Evolutionary conservation across 75 land plant species (phyloP), one percentile per base, ranked within the genome.

Genomic region (Cunninghamia lanceolata): DNA sequence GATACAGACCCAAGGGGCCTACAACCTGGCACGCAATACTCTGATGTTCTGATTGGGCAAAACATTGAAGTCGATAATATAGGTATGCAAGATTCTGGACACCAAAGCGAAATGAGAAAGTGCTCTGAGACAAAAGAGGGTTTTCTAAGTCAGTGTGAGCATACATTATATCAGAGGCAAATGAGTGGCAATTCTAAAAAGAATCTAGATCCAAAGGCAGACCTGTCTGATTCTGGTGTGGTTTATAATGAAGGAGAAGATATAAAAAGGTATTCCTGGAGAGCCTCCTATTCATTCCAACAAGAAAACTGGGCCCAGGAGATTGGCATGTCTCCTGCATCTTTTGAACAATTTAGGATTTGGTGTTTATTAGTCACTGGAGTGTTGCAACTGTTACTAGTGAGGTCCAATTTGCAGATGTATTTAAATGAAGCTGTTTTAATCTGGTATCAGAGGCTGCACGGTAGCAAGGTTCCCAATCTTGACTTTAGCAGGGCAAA

Each of bases 401-500:
- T 96, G 25, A 85, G 98, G 3, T 86, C 89, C 35, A 92, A 91
- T 82, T 54, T 94, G 83, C 98, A 96, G 83, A 91, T 91, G 91
- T 96, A 90, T 56, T 84, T 94, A 79, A 96, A 96, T 74, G 94
- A 93, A 84, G 98, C 95, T 19, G 91, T 96, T 59, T 52, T 96
- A 36, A 88, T 87, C 13, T 96, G 98, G 98, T 96, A 96, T 68
- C 96, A 96, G 85, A 87, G 96, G 63, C 52, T 96, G 84, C 98
- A 96, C 42, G 86, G 93, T 15, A 91, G 96, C 86, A 91, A 89
- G 88, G 89, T 91, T 52, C 95, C 91, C 7, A 93, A 96, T 68
- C 85, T 92, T 86, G 94, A 91, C 70, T 94, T 88, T 46, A 91
- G 92, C 68, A 84, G 94, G 78, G 94, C 96, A 0, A 94, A 94